A percentile compares a stretch with the other conserved stretches of the same genome.
phyloP scores from a whole-genome alignment of 2,329 filamentous ascomycete genomes.

The Aspergillus brasiliensis region DNA sequence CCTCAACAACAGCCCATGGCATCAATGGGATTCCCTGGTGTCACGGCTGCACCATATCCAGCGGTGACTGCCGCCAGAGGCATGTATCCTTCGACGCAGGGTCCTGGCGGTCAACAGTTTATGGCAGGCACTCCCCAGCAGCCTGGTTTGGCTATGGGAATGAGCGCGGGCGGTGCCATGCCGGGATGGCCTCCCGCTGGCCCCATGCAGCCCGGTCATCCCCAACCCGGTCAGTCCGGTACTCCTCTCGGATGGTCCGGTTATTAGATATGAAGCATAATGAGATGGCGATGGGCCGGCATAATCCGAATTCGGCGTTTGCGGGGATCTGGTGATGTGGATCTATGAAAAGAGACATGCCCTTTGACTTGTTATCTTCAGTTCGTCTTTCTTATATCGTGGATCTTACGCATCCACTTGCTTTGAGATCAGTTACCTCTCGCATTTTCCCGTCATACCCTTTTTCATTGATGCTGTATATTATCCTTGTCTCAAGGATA shows the following conservation, averaged over 20 bases:
- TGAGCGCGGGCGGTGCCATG: constrained; percentile 37
- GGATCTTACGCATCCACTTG: neutral
- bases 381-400: neutral
- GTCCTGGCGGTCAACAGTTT: constrained; percentile 36
- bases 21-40: constrained; percentile 41
- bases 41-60: constrained; percentile 34
- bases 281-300: constrained; percentile 20
- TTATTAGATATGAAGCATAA: constrained; percentile 27
- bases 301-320: constrained; percentile 30
- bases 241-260: constrained; percentile 42
- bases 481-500: constrained; percentile 19
- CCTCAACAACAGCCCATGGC: constrained; percentile 39
- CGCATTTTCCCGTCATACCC: constrained; percentile 7
- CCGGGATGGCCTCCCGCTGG: constrained; percentile 42
- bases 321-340: constrained; percentile 9
- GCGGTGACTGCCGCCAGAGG: constrained; percentile 35
- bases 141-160: constrained; percentile 38
- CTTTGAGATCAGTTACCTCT: neutral
- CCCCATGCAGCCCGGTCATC: constrained; percentile 41
- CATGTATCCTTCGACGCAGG: constrained; percentile 42
- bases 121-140: constrained; percentile 40
- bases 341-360: neutral
- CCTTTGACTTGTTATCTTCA: neutral
- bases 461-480: constrained; percentile 18
- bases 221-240: constrained; percentile 41